Conservation (phyloP, 768 basidiomycete genomes). For the Cystofilobasidium bisporidii region DNA sequence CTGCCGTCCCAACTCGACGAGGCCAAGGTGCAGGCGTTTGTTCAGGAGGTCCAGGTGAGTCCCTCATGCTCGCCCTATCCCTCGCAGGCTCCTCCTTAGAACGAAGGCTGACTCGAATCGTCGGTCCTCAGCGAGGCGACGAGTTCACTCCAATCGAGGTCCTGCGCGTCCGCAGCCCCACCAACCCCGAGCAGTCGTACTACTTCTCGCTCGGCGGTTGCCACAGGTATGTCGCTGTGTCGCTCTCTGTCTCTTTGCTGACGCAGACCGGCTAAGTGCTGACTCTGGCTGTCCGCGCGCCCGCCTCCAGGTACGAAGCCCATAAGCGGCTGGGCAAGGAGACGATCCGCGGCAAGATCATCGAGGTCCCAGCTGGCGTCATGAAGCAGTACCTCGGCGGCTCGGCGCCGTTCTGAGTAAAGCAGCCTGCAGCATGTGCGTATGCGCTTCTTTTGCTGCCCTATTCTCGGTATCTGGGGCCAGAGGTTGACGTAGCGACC, state of each 20-base stretch:
- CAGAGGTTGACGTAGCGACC: too few species aligned
- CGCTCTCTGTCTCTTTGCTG: not conserved
- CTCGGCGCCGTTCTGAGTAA: slow-evolving; percentile 36
- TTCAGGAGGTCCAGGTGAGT: slow-evolving; percentile 40
- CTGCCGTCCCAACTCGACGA: slow-evolving; percentile 39
- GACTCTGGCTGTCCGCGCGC: too few species aligned
- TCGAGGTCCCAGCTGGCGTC: slow-evolving; percentile 38
- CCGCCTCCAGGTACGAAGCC: slow-evolving; percentile 40
- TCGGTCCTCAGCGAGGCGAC: slow-evolving; percentile 35
- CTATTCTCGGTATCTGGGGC: too few species aligned
- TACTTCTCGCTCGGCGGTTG: slow-evolving; percentile 42
- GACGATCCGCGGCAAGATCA: slow-evolving; percentile 38
- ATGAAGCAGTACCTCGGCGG: slow-evolving; percentile 40
- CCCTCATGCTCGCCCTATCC: too few species aligned
- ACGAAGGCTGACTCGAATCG: not conserved
- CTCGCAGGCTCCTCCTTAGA: too few species aligned
- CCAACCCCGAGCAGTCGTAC: slow-evolving; percentile 29
- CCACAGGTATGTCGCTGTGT: slow-evolving; percentile 33
- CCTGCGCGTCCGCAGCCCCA: slow-evolving; percentile 32
- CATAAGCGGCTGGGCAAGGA: slow-evolving; percentile 37
- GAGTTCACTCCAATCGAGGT: slow-evolving; percentile 41
- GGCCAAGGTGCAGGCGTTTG: slow-evolving; percentile 38
- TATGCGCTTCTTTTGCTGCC: too few species aligned
- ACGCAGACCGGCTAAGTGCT: too few species aligned
- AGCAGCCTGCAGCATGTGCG: not conserved